phyloP scores from a whole-genome alignment of 345 rosid species.

The Citrus mangshanensis region DNA sequence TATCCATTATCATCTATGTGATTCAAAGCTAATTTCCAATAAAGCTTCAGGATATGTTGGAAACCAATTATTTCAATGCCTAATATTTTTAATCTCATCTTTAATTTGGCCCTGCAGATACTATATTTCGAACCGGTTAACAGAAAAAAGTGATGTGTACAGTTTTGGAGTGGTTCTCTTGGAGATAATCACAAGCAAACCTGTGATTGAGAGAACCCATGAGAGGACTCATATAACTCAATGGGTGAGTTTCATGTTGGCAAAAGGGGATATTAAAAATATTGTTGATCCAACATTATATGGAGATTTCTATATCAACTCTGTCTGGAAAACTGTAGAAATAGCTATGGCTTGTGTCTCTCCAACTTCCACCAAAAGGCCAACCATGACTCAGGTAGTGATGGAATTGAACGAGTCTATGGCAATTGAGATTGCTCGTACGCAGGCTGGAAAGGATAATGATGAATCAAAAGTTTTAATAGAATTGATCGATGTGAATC shows the following conservation, averaged over 20 bases:
- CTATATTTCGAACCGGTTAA: constrained; percentile 25
- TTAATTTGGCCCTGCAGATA: constrained; percentile 15
- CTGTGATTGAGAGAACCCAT: constrained; percentile 13
- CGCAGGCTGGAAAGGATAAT: background rate
- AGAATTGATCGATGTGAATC: background rate
- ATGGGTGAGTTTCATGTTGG: background rate
- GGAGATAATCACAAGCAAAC: constrained; percentile 33
- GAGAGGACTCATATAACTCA: constrained; percentile 22
- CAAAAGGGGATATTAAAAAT: background rate
- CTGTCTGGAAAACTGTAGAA: no score
- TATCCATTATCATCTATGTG: no score
- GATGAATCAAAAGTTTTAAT: background rate
- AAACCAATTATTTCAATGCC: no score
- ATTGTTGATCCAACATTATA: background rate
- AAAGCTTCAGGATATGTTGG: background rate
- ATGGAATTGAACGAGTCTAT: constrained; percentile 26
- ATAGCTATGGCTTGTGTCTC: no score
- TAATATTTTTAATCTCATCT: background rate
- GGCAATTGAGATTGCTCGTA: background rate
- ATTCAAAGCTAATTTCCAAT: background rate
- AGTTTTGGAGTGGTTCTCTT: constrained; percentile 44
- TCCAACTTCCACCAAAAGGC: no score
- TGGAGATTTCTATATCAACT: no score
- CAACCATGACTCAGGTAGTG: constrained; percentile 27
- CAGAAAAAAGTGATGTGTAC: constrained; percentile 40